phyloP scores from a whole-genome alignment of 306 rosid genomes.

The Gastrolobium villosum region DNA sequence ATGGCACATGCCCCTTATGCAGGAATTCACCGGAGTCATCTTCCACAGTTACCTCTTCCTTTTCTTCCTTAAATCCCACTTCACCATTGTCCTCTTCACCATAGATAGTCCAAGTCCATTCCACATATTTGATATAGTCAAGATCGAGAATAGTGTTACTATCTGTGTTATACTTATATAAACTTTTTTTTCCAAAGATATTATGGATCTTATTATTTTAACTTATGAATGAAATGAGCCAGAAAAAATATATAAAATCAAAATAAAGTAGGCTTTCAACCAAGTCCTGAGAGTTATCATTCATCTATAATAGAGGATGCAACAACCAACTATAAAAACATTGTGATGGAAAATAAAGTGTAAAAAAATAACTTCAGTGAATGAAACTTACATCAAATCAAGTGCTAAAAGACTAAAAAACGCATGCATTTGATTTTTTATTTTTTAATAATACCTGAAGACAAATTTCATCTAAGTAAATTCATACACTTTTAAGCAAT shows the following conservation, averaged over 20 bases:
- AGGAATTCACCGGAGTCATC: slow-evolving; percentile 67
- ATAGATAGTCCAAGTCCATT: neutral
- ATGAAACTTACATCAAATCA: too few species aligned
- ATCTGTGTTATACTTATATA: neutral
- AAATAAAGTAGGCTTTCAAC: too few species aligned
- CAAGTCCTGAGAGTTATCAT: too few species aligned
- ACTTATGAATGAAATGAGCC: neutral
- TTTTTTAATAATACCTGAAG: too few species aligned
- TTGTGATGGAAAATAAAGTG: neutral
- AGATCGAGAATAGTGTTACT: neutral
- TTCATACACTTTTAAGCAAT: too few species aligned
- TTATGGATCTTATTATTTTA: neutral
- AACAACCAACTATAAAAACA: too few species aligned
- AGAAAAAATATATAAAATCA: neutral
- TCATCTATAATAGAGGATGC: too few species aligned
- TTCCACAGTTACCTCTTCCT: slow-evolving; percentile 36
- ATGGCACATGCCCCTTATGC: slow-evolving; percentile 79
- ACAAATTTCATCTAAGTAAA: too few species aligned
- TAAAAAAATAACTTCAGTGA: neutral
- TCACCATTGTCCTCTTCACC: slow-evolving; percentile 49
- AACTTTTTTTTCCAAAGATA: neutral
- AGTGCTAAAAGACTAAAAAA: too few species aligned
- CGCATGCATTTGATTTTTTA: too few species aligned
- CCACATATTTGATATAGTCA: neutral
- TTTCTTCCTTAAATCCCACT: slow-evolving; percentile 44